Conservation (phyloP, 1,139 yeast species). For the Saccharomyces pastorianus region DNA sequence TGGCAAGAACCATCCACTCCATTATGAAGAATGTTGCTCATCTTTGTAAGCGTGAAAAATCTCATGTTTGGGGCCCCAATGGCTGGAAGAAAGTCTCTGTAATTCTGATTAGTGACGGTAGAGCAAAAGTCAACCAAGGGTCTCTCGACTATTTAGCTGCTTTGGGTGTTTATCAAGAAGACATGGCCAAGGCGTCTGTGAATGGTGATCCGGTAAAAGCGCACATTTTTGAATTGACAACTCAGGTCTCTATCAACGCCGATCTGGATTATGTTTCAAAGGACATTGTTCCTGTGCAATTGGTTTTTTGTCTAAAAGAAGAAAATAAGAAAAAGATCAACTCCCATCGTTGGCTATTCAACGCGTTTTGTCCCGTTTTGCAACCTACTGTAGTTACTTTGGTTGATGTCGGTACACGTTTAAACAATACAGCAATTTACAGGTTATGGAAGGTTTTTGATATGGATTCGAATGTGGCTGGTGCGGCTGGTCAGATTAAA, state of each 20-base stretch:
- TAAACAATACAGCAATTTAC: constrained; percentile 75
- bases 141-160: constrained; percentile 83
- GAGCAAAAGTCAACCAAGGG: constrained; percentile 74
- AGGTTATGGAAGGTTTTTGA: constrained; percentile 97
- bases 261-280: constrained; percentile 75
- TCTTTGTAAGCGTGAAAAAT: constrained; percentile 67
- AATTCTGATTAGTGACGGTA: constrained; percentile 84
- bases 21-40: constrained; percentile 89
- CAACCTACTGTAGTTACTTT: constrained; percentile 82
- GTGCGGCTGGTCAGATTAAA: constrained; percentile 95
- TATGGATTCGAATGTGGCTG: constrained; percentile 91
- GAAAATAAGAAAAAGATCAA: constrained; percentile 83
- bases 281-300: constrained; percentile 86
- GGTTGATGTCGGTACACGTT: constrained; percentile 89
- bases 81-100: constrained; percentile 96
- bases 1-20: constrained; percentile 88
- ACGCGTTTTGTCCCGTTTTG: constrained; percentile 81
- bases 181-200: constrained; percentile 87
- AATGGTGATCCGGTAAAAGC: constrained; percentile 86
- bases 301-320: constrained; percentile 83
- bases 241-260: constrained; percentile 79
- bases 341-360: constrained; percentile 92
- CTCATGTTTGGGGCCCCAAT: constrained; percentile 88
- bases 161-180: constrained; percentile 93
- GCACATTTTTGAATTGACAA: constrained; percentile 88